A percentile compares a stretch with the other conserved stretches of the same genome.
Evolutionary conservation across 1,139 yeast species (phyloP).

Genomic region (Spathaspora jeffriesii): DNA sequence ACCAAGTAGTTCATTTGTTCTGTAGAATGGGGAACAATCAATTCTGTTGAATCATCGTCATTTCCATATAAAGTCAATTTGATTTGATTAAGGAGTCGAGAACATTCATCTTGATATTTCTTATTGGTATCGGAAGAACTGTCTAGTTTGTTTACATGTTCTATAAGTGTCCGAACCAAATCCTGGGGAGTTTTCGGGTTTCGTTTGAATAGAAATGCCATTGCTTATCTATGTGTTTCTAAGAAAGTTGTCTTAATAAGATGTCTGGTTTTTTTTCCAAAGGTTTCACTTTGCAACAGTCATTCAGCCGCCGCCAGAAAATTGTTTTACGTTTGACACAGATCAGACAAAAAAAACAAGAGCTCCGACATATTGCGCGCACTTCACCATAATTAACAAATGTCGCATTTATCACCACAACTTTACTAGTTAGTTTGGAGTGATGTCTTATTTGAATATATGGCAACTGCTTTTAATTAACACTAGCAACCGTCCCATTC

Average conservation of each 20-base stretch:
- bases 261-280: background rate
- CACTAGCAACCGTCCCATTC: slow-evolving; percentile 49
- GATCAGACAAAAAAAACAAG: background rate
- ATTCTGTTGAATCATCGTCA: slow-evolving; percentile 61
- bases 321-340: background rate
- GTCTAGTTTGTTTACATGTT: slow-evolving; percentile 70
- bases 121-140: slow-evolving; percentile 49
- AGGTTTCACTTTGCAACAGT: background rate
- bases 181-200: slow-evolving; percentile 93
- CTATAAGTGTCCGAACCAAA: slow-evolving; percentile 72
- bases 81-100: slow-evolving; percentile 67
- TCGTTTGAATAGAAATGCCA: slow-evolving; percentile 91
- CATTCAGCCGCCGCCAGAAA: background rate
- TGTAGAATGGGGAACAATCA: slow-evolving; percentile 26
- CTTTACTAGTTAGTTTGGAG: background rate
- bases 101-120: slow-evolving; percentile 74
- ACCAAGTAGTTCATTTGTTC: slow-evolving; percentile 76
- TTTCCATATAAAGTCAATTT: slow-evolving; percentile 75
- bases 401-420: background rate
- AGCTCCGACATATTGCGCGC: background rate
- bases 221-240: slow-evolving; percentile 18
- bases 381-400: background rate
- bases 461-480: slow-evolving; percentile 45
- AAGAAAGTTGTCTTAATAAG: background rate
- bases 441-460: slow-evolving; percentile 16